A percentile compares a stretch with the other conserved stretches of the same genome.
phyloP scores from a whole-genome alignment of 495 filamentous ascomycete genomes.

The Jackrogersella multiformis region DNA sequence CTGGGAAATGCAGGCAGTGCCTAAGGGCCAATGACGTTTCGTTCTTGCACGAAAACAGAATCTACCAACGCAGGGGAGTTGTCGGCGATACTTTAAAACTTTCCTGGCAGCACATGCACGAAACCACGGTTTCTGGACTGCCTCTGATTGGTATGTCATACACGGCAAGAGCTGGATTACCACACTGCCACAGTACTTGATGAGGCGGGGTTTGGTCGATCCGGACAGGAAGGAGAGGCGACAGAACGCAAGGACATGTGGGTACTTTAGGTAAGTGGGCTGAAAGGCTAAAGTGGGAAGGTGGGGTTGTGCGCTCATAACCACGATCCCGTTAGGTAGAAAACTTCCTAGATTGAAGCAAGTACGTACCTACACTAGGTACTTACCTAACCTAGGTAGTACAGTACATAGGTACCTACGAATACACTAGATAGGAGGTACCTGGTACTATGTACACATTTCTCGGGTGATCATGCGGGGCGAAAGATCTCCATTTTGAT shows the following conservation, averaged over 20 bases:
- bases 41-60: conserved; percentile 21
- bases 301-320: conserved; percentile 34
- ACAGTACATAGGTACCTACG: background rate
- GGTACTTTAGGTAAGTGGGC: background rate
- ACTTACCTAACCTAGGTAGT: too few species aligned
- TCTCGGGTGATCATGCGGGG: conserved; percentile 32
- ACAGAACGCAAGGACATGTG: background rate
- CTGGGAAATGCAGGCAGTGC: conserved; percentile 26
- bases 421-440: too few species aligned
- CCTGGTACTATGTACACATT: too few species aligned
- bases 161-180: conserved; percentile 19
- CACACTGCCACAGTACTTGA: background rate
- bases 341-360: too few species aligned
- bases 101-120: background rate
- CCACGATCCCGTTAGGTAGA: too few species aligned
- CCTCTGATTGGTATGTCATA: conserved; percentile 22
- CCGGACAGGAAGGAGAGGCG: background rate
- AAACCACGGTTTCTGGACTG: background rate
- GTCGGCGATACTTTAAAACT: conserved; percentile 15
- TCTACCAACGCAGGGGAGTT: conserved; percentile 19
- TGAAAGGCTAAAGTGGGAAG: conserved; percentile 30
- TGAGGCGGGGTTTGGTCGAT: conserved; percentile 8
- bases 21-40: conserved; percentile 25
- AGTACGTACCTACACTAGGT: too few species aligned
- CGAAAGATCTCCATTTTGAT: conserved; percentile 17